phyloP scores from a whole-genome alignment of 2,329 filamentous ascomycete species.

The Colletotrichum phormii region DNA sequence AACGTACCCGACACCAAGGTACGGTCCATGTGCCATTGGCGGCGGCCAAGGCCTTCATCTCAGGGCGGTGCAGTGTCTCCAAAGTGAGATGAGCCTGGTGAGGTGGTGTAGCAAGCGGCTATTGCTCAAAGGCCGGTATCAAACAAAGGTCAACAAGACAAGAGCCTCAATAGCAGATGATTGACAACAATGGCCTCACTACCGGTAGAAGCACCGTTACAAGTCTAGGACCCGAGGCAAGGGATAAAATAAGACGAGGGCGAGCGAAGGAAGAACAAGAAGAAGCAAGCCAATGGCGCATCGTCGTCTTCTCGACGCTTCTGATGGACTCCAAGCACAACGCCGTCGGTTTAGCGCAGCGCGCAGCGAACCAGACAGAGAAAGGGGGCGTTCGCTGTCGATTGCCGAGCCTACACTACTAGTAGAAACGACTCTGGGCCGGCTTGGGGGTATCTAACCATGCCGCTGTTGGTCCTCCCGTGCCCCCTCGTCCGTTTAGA shows the following conservation, averaged over 20 bases:
- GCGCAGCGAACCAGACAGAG: neutral
- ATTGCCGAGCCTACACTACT: constrained; percentile 29
- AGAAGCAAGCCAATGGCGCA: neutral
- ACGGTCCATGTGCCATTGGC: neutral
- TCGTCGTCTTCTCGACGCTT: constrained; percentile 32
- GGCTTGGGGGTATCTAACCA: neutral
- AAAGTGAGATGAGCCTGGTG: neutral
- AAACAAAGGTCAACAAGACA: neutral
- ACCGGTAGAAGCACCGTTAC: neutral
- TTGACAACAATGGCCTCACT: neutral
- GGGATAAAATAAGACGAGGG: neutral
- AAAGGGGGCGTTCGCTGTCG: constrained; percentile 22
- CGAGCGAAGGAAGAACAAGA: neutral
- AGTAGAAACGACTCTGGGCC: constrained; percentile 4
- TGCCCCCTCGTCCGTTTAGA: neutral
- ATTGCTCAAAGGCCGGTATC: neutral
- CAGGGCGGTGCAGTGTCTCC: neutral
- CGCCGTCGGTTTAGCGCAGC: constrained; percentile 15
- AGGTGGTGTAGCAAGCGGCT: neutral
- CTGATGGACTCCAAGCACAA: constrained; percentile 8
- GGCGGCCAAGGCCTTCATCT: neutral
- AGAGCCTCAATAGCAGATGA: neutral
- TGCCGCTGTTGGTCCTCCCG: neutral
- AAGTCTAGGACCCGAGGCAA: neutral
- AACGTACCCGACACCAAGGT: constrained; percentile 5